A percentile compares a stretch with the other conserved stretches of the same genome.
Conservation (phyloP, 2,329 filamentous ascomycete species). For the Coniochaeta sp. region DNA sequence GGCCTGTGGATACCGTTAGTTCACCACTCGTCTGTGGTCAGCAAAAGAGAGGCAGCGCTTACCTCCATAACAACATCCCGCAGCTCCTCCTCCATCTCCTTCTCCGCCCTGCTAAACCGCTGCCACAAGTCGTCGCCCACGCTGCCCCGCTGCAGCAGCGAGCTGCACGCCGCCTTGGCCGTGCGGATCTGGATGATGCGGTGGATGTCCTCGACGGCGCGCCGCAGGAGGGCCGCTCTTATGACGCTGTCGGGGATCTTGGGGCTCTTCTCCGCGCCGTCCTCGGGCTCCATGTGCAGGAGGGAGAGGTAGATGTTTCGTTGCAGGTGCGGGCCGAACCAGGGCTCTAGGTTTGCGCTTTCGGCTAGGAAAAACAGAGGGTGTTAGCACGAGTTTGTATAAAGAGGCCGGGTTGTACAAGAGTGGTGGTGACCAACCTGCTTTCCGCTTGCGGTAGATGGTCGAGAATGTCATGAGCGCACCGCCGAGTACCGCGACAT, state of each 20-base stretch:
- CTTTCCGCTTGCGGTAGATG: constrained; percentile 89
- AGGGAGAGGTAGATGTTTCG: constrained; percentile 93
- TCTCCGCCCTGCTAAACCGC: constrained; percentile 83
- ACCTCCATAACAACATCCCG: constrained; percentile 92
- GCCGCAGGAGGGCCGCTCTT: constrained; percentile 79
- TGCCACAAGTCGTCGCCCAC: constrained; percentile 96
- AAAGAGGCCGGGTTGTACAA: neutral
- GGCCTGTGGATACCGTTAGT: constrained; percentile 48
- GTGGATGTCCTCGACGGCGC: constrained; percentile 88
- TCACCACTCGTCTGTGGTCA: neutral
- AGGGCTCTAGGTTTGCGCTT: constrained; percentile 81
- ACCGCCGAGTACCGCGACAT: constrained; percentile 79
- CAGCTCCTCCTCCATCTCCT: constrained; percentile 95
- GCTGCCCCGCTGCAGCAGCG: constrained; percentile 79
- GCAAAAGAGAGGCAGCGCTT: constrained; percentile 6
- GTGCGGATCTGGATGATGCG: constrained; percentile 83
- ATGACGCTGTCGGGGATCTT: constrained; percentile 76
- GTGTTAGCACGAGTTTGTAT: constrained; percentile 6
- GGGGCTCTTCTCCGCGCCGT: constrained; percentile 58
- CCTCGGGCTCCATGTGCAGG: constrained; percentile 65
- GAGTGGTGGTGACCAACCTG: constrained; percentile 44
- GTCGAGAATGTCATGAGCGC: constrained; percentile 88
- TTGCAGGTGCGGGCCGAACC: constrained; percentile 87
- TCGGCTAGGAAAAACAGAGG: constrained; percentile 55
- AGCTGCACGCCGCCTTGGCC: constrained; percentile 80